Conservation (phyloP, 225 moss, liverwort and hornwort genomes). For the Antitrichia curtipendula region DNA sequence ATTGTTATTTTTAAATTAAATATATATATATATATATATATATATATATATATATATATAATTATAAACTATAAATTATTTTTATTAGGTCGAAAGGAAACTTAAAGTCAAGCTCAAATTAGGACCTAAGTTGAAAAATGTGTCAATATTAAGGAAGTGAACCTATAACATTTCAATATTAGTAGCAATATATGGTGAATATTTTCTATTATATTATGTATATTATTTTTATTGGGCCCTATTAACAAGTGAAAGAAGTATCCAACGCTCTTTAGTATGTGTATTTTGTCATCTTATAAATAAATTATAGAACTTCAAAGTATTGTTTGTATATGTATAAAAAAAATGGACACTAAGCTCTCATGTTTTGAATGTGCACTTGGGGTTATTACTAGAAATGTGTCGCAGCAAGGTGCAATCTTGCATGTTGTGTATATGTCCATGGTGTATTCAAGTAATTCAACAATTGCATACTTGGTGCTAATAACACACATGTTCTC, state of each 20-base stretch:
- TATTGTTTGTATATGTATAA: not conserved
- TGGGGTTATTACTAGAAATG: accelerated
- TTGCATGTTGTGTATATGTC: too few relatives aligned
- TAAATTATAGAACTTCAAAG: not conserved
- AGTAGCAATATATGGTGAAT: not conserved
- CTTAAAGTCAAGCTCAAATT: not conserved
- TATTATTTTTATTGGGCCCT: not conserved
- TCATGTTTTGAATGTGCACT: not conserved
- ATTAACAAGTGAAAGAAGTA: not conserved
- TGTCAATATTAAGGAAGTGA: not conserved
- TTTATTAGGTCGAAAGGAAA: not conserved
- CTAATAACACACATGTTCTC: too few relatives aligned
- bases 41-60: too few relatives aligned
- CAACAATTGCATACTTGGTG: too few relatives aligned
- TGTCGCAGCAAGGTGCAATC: accelerated
- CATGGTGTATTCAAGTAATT: too few relatives aligned
- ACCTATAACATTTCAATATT: not conserved
- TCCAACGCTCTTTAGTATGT: not conserved
- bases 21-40: too few relatives aligned
- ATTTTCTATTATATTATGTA: not conserved
- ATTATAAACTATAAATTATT: too few relatives aligned
- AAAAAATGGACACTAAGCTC: not conserved
- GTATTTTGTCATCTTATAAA: not conserved
- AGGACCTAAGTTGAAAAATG: not conserved
- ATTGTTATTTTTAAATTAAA: too few relatives aligned